Evolutionary conservation across 1,284 basidiomycete species (phyloP).

Genomic region (Irpex rosettiformis): DNA sequence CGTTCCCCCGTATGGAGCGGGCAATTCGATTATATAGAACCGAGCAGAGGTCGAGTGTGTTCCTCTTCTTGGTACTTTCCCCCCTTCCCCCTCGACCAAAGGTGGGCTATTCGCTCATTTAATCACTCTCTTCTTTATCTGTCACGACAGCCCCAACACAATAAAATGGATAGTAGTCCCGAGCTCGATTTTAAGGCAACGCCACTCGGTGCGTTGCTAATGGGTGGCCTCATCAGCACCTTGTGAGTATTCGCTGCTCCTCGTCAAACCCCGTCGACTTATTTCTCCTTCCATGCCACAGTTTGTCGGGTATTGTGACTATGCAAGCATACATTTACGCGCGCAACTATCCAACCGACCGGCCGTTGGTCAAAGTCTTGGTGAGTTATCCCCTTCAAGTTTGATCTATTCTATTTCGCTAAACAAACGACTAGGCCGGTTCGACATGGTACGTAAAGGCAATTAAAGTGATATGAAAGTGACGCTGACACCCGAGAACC

Average conservation of each 20-base stretch:
- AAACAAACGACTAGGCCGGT: constrained; percentile 15
- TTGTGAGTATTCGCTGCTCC: constrained; percentile 12
- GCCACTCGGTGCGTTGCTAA: too few relatives aligned
- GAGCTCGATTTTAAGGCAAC: too few relatives aligned
- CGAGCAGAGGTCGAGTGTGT: too few relatives aligned
- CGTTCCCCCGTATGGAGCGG: too few relatives aligned
- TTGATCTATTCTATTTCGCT: background rate
- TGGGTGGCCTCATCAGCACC: constrained; percentile 21
- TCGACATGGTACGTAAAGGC: constrained; percentile 18
- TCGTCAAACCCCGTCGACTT: background rate
- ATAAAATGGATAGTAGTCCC: too few relatives aligned
- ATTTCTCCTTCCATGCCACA: too few relatives aligned
- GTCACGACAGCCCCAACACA: too few relatives aligned
- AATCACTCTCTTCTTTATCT: too few relatives aligned
- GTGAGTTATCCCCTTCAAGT: constrained; percentile 13
- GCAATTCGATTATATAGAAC: too few relatives aligned
- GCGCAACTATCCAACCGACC: constrained; percentile 18
- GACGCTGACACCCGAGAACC: background rate
- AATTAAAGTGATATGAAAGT: background rate
- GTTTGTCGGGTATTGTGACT: constrained; percentile 23
- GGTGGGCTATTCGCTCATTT: too few relatives aligned
- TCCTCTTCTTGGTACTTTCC: too few relatives aligned
- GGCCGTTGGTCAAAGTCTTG: constrained; percentile 19
- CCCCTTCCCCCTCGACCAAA: too few relatives aligned
- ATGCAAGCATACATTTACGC: constrained; percentile 14